Evolutionary conservation across 2,329 filamentous ascomycete species (phyloP).

Genomic region (Lasiodiplodia sp.): DNA sequence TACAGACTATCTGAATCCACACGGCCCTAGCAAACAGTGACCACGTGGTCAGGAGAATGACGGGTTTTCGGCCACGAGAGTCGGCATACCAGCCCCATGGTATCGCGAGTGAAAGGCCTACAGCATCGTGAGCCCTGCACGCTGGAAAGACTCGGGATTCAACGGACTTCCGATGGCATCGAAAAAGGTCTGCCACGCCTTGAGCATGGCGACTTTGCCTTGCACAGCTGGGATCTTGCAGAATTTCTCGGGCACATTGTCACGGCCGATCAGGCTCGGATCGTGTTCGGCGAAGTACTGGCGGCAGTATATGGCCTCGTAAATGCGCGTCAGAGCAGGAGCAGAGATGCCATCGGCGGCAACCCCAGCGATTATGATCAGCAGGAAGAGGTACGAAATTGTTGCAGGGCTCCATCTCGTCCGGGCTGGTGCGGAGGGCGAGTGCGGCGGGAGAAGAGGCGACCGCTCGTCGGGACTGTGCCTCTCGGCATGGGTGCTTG

Average conservation of each 20-base stretch:
- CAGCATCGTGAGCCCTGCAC: neutral
- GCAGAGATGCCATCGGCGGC: conserved; percentile 49
- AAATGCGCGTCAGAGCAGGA: conserved; percentile 58
- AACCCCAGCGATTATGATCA: conserved; percentile 55
- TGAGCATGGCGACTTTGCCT: conserved; percentile 59
- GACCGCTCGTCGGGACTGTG: neutral
- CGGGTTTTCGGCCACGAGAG: conserved; percentile 42
- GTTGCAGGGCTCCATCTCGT: neutral
- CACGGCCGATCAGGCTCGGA: conserved; percentile 36
- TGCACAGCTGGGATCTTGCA: conserved; percentile 63
- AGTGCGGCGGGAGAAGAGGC: conserved; percentile 5
- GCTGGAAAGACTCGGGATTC: neutral
- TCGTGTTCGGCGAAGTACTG: conserved; percentile 54
- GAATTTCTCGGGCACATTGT: conserved; percentile 44
- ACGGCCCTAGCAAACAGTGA: conserved; percentile 35
- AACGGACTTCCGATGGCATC: conserved; percentile 56
- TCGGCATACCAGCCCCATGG: conserved; percentile 48
- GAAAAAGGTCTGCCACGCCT: conserved; percentile 56
- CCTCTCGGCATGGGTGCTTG: neutral
- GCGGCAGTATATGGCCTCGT: conserved; percentile 63
- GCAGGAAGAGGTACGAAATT: conserved; percentile 39
- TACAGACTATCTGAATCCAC: conserved; percentile 44
- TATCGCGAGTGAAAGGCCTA: conserved; percentile 40
- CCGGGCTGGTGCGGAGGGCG: neutral
- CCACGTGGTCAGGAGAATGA: conserved; percentile 39